These are phyloP conservation scores for Ceratocystis harringtonii DNA, from an alignment of 2,329 filamentous ascomycete genomes.

Conservation along the genomic window DNA sequence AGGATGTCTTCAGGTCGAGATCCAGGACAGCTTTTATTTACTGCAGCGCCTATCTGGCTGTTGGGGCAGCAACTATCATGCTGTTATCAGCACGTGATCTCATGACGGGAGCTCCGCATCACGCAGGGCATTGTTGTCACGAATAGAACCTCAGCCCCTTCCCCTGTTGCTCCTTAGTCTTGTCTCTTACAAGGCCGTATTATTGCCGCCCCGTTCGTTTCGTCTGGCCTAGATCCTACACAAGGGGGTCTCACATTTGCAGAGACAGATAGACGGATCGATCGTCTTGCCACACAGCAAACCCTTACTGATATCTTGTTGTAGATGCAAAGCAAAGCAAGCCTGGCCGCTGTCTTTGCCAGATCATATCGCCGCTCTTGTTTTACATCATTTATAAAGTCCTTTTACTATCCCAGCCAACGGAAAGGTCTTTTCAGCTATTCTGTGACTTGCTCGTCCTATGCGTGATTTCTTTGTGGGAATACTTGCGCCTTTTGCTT, in stretches of 20 bases:
- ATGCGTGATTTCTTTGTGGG: not conserved
- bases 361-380: not conserved
- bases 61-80: slow-evolving; percentile 17
- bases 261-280: not conserved
- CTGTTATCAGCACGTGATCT: not conserved
- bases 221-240: not conserved
- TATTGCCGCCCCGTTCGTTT: not conserved
- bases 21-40: slow-evolving; percentile 30
- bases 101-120: not conserved
- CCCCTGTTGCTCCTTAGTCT: no score
- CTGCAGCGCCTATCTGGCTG: slow-evolving; percentile 25
- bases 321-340: not conserved
- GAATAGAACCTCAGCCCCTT: no score
- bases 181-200: no score
- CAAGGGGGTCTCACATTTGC: not conserved
- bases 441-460: not conserved
- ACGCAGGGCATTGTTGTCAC: not conserved
- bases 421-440: not conserved
- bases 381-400: not conserved
- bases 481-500: not conserved
- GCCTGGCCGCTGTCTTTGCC: no score
- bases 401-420: not conserved
- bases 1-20: not conserved
- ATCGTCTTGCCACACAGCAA: not conserved
- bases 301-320: not conserved